Evolutionary conservation across 805 yeast genomes (phyloP).

Genomic region (Kazachstania viticola): DNA sequence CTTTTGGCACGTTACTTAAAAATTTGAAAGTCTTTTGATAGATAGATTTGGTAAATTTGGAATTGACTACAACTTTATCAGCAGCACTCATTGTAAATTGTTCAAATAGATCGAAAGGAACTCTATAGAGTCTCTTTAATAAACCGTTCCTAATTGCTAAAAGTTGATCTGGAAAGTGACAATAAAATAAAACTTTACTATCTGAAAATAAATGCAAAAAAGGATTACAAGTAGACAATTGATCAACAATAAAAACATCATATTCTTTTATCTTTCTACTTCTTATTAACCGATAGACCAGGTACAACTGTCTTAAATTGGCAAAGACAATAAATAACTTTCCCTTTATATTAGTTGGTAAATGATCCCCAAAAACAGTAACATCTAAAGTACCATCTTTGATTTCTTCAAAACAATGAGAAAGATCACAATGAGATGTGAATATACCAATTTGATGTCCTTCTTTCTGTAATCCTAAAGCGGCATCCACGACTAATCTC

Average conservation of each 20-base stretch:
- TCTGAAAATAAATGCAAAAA: slow-evolving; percentile 37
- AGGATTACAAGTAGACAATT: slow-evolving; percentile 72
- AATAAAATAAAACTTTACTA: slow-evolving; percentile 61
- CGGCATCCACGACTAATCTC: slow-evolving; percentile 91
- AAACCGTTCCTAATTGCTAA: slow-evolving; percentile 48
- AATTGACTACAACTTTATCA: slow-evolving; percentile 78
- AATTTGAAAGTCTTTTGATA: slow-evolving; percentile 52
- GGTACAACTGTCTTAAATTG: slow-evolving; percentile 65
- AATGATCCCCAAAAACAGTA: slow-evolving; percentile 66
- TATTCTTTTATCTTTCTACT: slow-evolving; percentile 37
- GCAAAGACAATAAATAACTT: slow-evolving; percentile 74
- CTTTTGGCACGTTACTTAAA: slow-evolving; percentile 21
- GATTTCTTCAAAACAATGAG: slow-evolving; percentile 89
- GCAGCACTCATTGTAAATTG: slow-evolving; percentile 66
- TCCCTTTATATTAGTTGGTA: slow-evolving; percentile 62
- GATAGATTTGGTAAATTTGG: slow-evolving; percentile 64
- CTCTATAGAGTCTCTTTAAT: slow-evolving; percentile 54
- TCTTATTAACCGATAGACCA: slow-evolving; percentile 37
- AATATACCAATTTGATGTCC: slow-evolving; percentile 56
- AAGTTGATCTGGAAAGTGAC: slow-evolving; percentile 91
- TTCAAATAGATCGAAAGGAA: slow-evolving; percentile 78
- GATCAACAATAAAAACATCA: slow-evolving; percentile 80
- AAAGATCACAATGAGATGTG: slow-evolving; percentile 82
- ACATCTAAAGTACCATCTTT: slow-evolving; percentile 46
- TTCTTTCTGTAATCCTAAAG: slow-evolving; percentile 64